Evolutionary conservation across 305 asterid species (phyloP), one percentile per base, ranked within the genome.

Genomic region (Fraxinus dipetala): DNA sequence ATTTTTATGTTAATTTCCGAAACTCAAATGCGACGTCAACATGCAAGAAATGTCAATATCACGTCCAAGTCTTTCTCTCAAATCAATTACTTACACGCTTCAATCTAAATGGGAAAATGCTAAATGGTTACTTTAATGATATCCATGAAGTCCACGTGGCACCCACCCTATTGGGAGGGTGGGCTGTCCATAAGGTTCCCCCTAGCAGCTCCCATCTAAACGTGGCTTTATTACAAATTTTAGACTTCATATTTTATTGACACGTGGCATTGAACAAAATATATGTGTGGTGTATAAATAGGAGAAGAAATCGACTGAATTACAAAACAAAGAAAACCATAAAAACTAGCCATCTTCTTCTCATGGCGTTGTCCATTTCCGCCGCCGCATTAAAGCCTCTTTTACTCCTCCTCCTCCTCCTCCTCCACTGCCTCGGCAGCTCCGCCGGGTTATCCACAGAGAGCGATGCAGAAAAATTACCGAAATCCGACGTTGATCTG

Each of bases 401-500:
- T 16, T 32, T 81, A 43, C 35, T 77, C 79, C 79, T 85, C 63
- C 51, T 78, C 82, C 51, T 78, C 82, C 51, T 78, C 40, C 70
- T 81, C 70, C 35, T 79, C 78, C 70, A 74, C 75, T 26, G 45
- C 16, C 73, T 13, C 43, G 30, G 72, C 79, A 13, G 14, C 85
- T 72, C 83, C 72, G 5, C 86, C 72, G 38, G 36, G 34, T 3
- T 1, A 30, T 35, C 40, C 14, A 9, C 6, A 0, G 82, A 40
- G 6, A 5, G 38, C 10, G 79, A 13, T 61, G 18, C 14, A 40
- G 9, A 31, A 2, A 30, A 10, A 1, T 4, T 93, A 8, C 90
- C 97, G 1, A 35, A 82, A 74, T 80, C 91, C 4, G 97, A 95
- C 76, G 65, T 87, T 1, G 85, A 88, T 84, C 90, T 86, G 0